A percentile compares a stretch with the other conserved stretches of the same genome.
Conservation (phyloP, 1,139 yeast species). For the Petasospora rhodanensis region DNA sequence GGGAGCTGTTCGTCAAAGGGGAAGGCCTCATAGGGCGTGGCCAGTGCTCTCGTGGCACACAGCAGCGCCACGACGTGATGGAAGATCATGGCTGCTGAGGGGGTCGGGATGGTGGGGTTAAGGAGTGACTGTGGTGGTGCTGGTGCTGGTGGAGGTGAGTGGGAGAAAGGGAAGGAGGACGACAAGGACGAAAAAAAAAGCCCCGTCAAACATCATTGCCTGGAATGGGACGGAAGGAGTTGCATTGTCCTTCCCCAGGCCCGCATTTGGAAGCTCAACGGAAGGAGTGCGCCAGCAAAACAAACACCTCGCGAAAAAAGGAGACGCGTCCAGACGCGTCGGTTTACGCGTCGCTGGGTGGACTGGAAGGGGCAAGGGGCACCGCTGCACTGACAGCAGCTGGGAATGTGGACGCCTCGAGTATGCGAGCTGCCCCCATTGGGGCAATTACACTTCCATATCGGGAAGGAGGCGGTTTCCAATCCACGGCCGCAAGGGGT, state of each 20-base stretch:
- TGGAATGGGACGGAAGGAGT: background rate
- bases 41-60: conserved; percentile 2
- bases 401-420: background rate
- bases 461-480: no score
- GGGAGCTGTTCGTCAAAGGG: conserved; percentile 84
- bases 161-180: background rate
- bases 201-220: no score
- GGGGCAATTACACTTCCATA: background rate
- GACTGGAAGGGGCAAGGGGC: background rate
- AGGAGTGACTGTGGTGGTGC: conserved; percentile 1
- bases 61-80: conserved; percentile 1
- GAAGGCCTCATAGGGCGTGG: conserved; percentile 58
- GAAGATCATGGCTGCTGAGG: conserved; percentile 1
- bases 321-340: conserved; percentile 1
- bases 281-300: no score
- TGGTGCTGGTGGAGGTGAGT: background rate
- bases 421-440: background rate
- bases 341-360: conserved; percentile 1
- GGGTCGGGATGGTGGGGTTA: no score
- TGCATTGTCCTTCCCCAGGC: no score
- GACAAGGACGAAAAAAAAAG: conserved; percentile 1
- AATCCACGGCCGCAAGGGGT: no score
- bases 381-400: no score
- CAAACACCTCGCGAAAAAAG: no score
- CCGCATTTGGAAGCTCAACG: no score